Percentiles rank a stretch among this genome's conserved stretches.
phyloP scores from a whole-genome alignment of 495 filamentous ascomycete genomes.

The Penicillium mononematosum region DNA sequence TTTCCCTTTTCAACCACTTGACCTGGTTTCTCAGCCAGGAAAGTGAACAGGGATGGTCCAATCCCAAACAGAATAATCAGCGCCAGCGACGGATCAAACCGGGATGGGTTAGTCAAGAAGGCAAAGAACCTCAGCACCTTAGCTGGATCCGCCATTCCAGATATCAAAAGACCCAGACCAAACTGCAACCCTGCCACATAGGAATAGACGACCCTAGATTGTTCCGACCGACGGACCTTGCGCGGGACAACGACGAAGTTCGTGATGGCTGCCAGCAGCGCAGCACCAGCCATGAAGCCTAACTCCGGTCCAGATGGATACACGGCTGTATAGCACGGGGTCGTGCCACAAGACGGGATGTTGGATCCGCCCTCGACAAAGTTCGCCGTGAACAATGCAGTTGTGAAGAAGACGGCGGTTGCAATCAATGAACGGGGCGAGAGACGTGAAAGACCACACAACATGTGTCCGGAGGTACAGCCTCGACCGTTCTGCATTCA shows the following conservation, averaged over 20 bases:
- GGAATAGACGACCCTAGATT: conserved; percentile 30
- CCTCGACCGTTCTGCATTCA: conserved; percentile 47
- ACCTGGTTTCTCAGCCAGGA: conserved; percentile 33
- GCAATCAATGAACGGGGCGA: conserved; percentile 53
- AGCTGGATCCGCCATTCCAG: conserved; percentile 53
- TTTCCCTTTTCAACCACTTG: conserved; percentile 22
- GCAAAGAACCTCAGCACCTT: conserved; percentile 58
- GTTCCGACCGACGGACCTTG: conserved; percentile 27
- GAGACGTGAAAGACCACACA: conserved; percentile 55
- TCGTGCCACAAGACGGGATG: conserved; percentile 37
- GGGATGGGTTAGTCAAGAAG: conserved; percentile 39
- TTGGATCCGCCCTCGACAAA: conserved; percentile 28
- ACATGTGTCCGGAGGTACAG: conserved; percentile 62
- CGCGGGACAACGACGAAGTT: conserved; percentile 34
- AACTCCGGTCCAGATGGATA: conserved; percentile 44
- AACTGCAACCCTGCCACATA: conserved; percentile 53
- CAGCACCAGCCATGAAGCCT: conserved; percentile 33
- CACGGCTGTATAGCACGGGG: conserved; percentile 50
- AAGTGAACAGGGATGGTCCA: conserved; percentile 42
- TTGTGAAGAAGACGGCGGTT: conserved; percentile 54
- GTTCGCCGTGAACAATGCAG: conserved; percentile 51
- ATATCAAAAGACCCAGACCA: conserved; percentile 53
- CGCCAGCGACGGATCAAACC: conserved; percentile 54
- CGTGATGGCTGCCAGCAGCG: conserved; percentile 34
- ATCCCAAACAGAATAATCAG: conserved; percentile 53